Evolutionary conservation across 768 basidiomycete species (phyloP), one percentile per base, ranked within the genome.

Genomic region (Rhizopogon rudus): DNA sequence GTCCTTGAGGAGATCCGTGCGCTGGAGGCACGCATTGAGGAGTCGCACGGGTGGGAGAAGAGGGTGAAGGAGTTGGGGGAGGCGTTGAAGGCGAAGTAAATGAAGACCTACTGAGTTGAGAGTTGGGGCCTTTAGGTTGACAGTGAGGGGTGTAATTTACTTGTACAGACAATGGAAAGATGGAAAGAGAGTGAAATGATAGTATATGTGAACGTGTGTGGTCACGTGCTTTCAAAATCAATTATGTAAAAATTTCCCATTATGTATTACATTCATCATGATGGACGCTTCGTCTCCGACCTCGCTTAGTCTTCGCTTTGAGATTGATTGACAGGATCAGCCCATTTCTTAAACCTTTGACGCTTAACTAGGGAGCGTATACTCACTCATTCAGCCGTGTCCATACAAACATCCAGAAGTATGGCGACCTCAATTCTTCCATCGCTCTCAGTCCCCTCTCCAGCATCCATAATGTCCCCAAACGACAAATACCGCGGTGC

Each of bases 401-500:
- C 28, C 31, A 7, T 33, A 33, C 12, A 37, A 10, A 5, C 3
- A 37, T 5, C 10, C 10, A 37, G 35, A 49, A 28, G 39, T 13
- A 61, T 56, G 51, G 51, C 58, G 3, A 33, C 51, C 43, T 56
- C 60, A 2, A 43, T 58, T 44, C 53, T 61, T 44, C 59, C 13
- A 14, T 54, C 6, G 25, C 14, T 17, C 13, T 29, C 42, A 31
- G 17, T 46, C 33, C 51, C 10, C 33, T 46, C 44, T 44, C 17
- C 12, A n/a, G 10, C 53, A 12, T 51, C 45, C 9, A 51, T 63
- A 28, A 57, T 60, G 57, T 29, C 48, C 40, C 57, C 58, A 49
- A 57, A 28, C 31, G 77, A 80, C 68, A 90, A 86, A 71, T 95
- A 91, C 65, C 80, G 92, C 20, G 93, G 93, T 2, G 92, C 93